Base-by-base conservation (phyloP, 2,329 filamentous ascomycete genomes). In the Lachnellula suecica region DNA sequence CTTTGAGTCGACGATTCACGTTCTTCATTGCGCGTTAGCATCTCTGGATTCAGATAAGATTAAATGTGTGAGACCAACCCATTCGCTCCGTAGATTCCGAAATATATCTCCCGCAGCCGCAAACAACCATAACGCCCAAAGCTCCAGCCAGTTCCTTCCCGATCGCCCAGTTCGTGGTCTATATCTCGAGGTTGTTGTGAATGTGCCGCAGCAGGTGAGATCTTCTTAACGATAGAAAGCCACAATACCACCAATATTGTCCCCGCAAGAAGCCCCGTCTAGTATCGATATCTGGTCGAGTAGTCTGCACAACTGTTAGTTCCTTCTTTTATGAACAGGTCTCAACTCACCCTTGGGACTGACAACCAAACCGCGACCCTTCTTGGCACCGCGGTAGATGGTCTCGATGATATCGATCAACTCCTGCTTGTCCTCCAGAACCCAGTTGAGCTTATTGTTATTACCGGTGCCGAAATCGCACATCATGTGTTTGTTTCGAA, bases 401-500 rank as follows among this genome's bases (percentile, higher is more conserved):
- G 92, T 97, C 79, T 99, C 94, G 67, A 97, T 86, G 61, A 99
- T 99, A 73, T 99, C 94, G 66, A 99, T 96, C 66, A 99, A 78
- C 75, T 99, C 94, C 71, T 97, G 93, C 75, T 99, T 97, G 68
- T 99, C 93, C 73, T 97, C 92, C 48, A 96, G 77, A 44, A 96
- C 90, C 87, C 91, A 96, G 70, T 97, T 97, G 62, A 97, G 78
- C 72, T 97, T 97, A 72, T 99, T 99, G 73, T 99, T 99, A 75
- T 99, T 96, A 60, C 94, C 94, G 2, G 94, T 99, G 43, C 93
- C 93, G 63, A 97, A 91, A 82, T 97, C 93, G 71, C 89, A 91
- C 89, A 95, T 96, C 84, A 97, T 97, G 74, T 97, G 91, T 71
- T 99, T 99, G 71, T 99, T 99, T 57, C 93, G 84, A 78, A 92